These are phyloP conservation scores for Colletotrichum horii DNA, from an alignment of 2,329 filamentous ascomycete genomes.

Conservation along the genomic window DNA sequence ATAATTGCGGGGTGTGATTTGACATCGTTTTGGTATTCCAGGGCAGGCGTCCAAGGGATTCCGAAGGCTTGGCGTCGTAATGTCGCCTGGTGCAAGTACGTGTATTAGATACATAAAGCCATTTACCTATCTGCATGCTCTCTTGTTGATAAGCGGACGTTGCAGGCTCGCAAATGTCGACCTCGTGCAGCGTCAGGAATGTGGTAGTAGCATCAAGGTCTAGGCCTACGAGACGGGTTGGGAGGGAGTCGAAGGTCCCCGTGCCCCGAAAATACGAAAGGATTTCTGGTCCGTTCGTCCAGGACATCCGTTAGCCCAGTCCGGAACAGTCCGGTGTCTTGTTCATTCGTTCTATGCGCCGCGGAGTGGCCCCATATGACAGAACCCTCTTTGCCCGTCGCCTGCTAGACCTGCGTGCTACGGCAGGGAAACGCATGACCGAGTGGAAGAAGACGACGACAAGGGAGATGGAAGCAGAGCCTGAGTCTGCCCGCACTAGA, in stretches of 20 bases:
- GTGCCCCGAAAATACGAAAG: not conserved
- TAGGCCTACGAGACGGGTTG: not conserved
- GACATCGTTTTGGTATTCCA: not conserved
- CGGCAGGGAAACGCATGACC: not conserved
- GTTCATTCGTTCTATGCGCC: not conserved
- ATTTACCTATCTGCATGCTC: not conserved
- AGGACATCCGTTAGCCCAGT: slow-evolving; percentile 8
- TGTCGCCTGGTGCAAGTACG: slow-evolving; percentile 1
- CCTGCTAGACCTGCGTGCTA: not conserved
- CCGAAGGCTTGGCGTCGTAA: not conserved
- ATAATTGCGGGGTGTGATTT: slow-evolving; percentile 11
- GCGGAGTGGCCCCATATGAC: not conserved
- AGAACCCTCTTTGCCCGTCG: not conserved
- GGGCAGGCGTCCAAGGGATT: slow-evolving; percentile 14
- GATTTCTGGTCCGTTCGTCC: not conserved
- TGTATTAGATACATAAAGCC: slow-evolving; percentile 8
- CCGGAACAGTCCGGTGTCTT: not conserved
- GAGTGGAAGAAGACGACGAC: not conserved
- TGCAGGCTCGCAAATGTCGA: not conserved
- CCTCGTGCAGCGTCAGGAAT: not conserved
- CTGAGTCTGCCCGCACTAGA: not conserved
- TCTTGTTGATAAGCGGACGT: not conserved
- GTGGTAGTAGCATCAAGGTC: not conserved
- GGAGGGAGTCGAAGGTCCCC: not conserved
- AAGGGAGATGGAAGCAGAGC: not conserved